Evolutionary conservation across 116 monocot genomes (phyloP).

Genomic region (Phalaenopsis hybrid): DNA sequence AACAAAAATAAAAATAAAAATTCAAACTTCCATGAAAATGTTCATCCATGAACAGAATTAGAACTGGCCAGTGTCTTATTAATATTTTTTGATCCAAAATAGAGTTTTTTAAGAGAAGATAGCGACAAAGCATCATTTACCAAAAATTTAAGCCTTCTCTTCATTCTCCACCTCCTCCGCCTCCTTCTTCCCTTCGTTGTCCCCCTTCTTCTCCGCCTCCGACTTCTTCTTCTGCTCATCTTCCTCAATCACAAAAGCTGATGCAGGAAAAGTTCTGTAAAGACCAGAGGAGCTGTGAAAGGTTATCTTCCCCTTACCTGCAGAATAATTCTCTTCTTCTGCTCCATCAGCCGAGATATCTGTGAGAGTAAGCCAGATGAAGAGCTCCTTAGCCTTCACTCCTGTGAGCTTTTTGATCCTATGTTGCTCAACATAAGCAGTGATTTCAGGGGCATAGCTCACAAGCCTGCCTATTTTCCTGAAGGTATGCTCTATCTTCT

Average conservation of each 20-base stretch:
- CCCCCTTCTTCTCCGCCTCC: neutral
- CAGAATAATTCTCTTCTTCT: neutral
- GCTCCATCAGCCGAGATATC: slow-evolving; percentile 35
- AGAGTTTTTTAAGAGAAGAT: too few species aligned
- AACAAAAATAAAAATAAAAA: too few species aligned
- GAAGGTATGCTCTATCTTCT: slow-evolving; percentile 45
- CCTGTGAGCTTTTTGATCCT: slow-evolving; percentile 47
- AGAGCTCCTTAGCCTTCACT: slow-evolving; percentile 55
- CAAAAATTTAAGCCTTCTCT: too few species aligned
- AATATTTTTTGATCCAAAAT: too few species aligned
- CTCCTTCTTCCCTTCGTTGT: too few species aligned
- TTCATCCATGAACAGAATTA: too few species aligned
- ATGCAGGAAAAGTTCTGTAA: slow-evolving; percentile 25
- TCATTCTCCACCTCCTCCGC: too few species aligned
- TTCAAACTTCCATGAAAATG: too few species aligned
- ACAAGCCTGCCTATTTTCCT: slow-evolving; percentile 27
- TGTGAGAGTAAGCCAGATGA: slow-evolving; percentile 30
- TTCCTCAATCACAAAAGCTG: slow-evolving; percentile 27
- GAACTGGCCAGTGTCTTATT: too few species aligned
- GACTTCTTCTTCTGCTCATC: slow-evolving; percentile 7
- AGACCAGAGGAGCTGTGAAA: slow-evolving; percentile 22
- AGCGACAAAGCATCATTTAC: too few species aligned
- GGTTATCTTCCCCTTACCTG: slow-evolving; percentile 8
- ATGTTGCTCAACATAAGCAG: slow-evolving; percentile 39
- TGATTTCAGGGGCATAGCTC: slow-evolving; percentile 35